phyloP scores from a whole-genome alignment of 1,284 basidiomycete species.

The Sporisorium iseilematis-ciliati region DNA sequence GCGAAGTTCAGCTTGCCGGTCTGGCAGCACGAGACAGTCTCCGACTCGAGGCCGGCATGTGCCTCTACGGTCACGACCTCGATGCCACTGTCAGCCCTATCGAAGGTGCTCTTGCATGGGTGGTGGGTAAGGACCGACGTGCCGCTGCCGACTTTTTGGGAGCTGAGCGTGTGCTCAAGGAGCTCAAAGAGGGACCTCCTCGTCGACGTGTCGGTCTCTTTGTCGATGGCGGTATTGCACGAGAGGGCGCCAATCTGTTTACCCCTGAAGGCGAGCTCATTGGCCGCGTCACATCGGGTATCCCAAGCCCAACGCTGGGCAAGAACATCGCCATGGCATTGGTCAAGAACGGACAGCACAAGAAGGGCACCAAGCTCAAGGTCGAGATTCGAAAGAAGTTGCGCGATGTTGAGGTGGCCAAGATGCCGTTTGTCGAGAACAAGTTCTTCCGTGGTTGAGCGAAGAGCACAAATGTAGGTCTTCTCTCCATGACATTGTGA shows the following conservation, averaged over 20 bases:
- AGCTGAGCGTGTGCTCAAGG: conserved; percentile 80
- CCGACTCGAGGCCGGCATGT: conserved; percentile 96
- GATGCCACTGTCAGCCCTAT: conserved; percentile 88
- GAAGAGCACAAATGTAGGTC: neutral
- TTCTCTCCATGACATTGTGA: neutral
- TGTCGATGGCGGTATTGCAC: conserved; percentile 83
- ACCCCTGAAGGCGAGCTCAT: conserved; percentile 73
- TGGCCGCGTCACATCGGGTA: conserved; percentile 87
- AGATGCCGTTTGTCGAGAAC: conserved; percentile 81
- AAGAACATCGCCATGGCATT: conserved; percentile 98
- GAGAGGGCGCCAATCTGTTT: conserved; percentile 86
- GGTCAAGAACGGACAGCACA: conserved; percentile 82
- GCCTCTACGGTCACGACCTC: conserved; percentile 93
- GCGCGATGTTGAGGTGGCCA: conserved; percentile 78
- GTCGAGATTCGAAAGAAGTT: conserved; percentile 83
- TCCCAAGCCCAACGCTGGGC: conserved; percentile 89
- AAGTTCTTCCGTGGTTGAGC: conserved; percentile 66
- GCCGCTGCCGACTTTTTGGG: conserved; percentile 82
- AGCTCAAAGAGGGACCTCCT: conserved; percentile 81
- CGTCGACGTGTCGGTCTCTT: conserved; percentile 85
- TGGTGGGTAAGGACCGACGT: conserved; percentile 89
- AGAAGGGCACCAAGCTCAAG: conserved; percentile 85
- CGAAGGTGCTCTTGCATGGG: conserved; percentile 88
- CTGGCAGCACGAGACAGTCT: conserved; percentile 93
- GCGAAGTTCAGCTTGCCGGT: conserved; percentile 84